Conservation (phyloP, 2,329 filamentous ascomycete species). For the Paecilomyces niveus region DNA sequence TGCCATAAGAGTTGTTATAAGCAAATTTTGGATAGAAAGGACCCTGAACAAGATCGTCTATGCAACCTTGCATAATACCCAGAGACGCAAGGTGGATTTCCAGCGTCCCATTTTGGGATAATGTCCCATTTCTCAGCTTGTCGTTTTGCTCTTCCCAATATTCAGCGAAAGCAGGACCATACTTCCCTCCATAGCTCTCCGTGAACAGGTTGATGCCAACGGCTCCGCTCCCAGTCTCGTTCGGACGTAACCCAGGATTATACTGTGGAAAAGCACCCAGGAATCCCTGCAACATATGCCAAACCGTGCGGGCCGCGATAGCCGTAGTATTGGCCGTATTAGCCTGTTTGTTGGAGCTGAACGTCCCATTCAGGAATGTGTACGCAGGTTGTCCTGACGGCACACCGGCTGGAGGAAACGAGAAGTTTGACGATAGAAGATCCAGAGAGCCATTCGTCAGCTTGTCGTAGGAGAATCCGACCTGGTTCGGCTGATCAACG, state of each 20-base stretch:
- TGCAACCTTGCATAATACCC: constrained; percentile 64
- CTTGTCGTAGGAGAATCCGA: constrained; percentile 45
- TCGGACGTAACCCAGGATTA: constrained; percentile 3
- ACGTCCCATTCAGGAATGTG: constrained; percentile 56
- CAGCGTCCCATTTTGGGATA: constrained; percentile 46
- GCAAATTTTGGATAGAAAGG: constrained; percentile 35
- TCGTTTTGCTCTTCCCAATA: constrained; percentile 57
- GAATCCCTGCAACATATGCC: constrained; percentile 45
- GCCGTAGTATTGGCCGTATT: constrained; percentile 23
- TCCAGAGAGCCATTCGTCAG: constrained; percentile 36
- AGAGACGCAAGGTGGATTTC: constrained; percentile 56
- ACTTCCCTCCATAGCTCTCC: constrained; percentile 65
- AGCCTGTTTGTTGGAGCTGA: constrained; percentile 46
- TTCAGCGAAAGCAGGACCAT: constrained; percentile 57
- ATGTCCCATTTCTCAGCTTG: constrained; percentile 40
- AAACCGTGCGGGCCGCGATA: constrained; percentile 43
- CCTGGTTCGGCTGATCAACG: constrained; percentile 41
- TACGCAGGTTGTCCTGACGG: constrained; percentile 18
- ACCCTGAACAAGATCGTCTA: constrained; percentile 56
- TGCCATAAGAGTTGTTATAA: constrained; percentile 50
- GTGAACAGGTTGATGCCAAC: constrained; percentile 51
- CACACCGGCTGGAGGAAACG: constrained; percentile 20
- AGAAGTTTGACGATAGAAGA: constrained; percentile 23
- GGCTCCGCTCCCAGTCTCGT: background rate
- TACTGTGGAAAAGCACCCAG: constrained; percentile 45